phyloP scores from a whole-genome alignment of 2,329 filamentous ascomycete species.

The Cladobotryum protrusum region DNA sequence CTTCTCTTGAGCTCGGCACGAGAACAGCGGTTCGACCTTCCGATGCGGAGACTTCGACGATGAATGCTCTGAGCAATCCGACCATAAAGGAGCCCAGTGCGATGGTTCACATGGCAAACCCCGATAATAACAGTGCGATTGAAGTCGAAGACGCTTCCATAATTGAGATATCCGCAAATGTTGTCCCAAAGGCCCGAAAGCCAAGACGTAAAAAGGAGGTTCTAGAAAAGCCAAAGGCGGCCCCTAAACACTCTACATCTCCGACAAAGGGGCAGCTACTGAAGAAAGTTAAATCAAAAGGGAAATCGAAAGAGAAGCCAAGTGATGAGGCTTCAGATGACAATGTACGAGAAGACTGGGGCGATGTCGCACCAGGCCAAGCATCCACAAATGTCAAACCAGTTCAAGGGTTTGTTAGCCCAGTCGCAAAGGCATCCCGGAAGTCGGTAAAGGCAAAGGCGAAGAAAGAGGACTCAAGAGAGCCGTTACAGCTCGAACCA shows the following conservation, averaged over 20 bases:
- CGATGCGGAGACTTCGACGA: slow-evolving; percentile 20
- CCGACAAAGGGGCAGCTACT: slow-evolving; percentile 26
- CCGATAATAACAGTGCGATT: slow-evolving; percentile 9
- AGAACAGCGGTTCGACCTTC: slow-evolving; percentile 31
- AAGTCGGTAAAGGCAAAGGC: slow-evolving; percentile 13
- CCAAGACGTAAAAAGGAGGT: slow-evolving; percentile 13
- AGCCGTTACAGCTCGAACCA: slow-evolving; percentile 34
- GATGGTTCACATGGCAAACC: neutral
- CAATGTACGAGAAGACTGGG: neutral
- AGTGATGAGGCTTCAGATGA: neutral
- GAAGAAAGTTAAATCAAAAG: slow-evolving; percentile 30
- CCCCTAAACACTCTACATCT: slow-evolving; percentile 4
- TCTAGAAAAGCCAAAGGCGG: slow-evolving; percentile 10
- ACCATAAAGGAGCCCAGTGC: neutral
- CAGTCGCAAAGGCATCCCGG: slow-evolving; percentile 9
- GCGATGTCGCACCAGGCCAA: neutral
- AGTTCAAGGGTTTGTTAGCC: neutral
- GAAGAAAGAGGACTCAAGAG: slow-evolving; percentile 21
- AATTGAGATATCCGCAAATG: slow-evolving; percentile 17
- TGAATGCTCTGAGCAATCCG: neutral
- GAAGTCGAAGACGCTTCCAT: slow-evolving; percentile 13
- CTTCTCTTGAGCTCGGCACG: slow-evolving; percentile 31
- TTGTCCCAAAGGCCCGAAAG: slow-evolving; percentile 14
- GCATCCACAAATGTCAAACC: neutral
- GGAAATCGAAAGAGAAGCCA: slow-evolving; percentile 15